These are phyloP conservation scores for Xylaria cubensis DNA, from an alignment of 495 filamentous ascomycete genomes.

Conservation along the genomic window DNA sequence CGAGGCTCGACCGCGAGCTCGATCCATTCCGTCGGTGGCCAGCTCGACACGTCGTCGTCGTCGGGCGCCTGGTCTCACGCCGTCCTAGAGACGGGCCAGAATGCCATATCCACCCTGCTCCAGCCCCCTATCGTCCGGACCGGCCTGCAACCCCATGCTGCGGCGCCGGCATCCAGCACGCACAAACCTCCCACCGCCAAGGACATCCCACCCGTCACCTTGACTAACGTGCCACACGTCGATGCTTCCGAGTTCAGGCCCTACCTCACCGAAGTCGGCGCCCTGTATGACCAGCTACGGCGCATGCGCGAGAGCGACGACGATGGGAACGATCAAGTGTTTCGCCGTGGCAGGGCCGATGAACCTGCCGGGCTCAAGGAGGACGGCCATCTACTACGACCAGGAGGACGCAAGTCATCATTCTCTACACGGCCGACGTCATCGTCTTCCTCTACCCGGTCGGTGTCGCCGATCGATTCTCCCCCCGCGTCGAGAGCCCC, in stretches of 20 bases:
- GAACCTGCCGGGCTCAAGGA: conserved; percentile 57
- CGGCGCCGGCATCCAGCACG: conserved; percentile 66
- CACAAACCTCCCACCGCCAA: conserved; percentile 85
- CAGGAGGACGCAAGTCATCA: conserved; percentile 47
- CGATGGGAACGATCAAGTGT: conserved; percentile 53
- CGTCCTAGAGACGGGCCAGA: conserved; percentile 78
- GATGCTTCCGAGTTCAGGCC: conserved; percentile 79
- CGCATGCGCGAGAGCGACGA: conserved; percentile 75
- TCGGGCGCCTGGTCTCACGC: conserved; percentile 59
- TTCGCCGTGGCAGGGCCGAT: conserved; percentile 55
- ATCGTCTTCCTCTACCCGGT: conserved; percentile 54
- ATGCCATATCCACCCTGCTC: conserved; percentile 93
- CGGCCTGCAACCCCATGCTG: conserved; percentile 76
- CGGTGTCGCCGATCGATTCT: conserved; percentile 59
- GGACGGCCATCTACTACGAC: conserved; percentile 52
- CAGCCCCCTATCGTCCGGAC: conserved; percentile 91
- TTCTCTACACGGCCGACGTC: conserved; percentile 53
- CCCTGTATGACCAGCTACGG: conserved; percentile 81
- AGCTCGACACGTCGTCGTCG: conserved; percentile 68
- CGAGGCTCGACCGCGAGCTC: conserved; percentile 89
- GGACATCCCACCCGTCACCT: conserved; percentile 93
- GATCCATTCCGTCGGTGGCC: conserved; percentile 63
- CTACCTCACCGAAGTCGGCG: conserved; percentile 83
- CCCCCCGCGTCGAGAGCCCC: conserved; percentile 45
- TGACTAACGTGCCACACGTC: conserved; percentile 87